These are phyloP conservation scores for Candida hungchunana DNA, from an alignment of 805 yeast species.

Conservation along the genomic window DNA sequence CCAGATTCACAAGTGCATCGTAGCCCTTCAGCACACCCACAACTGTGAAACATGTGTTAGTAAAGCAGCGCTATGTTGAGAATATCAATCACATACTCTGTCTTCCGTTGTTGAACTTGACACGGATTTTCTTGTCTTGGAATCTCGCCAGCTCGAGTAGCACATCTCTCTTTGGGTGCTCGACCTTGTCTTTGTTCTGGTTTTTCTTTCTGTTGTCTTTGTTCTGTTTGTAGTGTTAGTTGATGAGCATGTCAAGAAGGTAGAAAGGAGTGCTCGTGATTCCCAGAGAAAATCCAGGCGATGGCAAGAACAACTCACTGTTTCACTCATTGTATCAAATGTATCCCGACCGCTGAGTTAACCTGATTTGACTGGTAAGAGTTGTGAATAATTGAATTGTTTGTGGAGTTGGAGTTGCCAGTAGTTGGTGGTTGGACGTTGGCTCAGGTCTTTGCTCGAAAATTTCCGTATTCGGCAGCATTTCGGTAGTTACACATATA, in stretches of 20 bases:
- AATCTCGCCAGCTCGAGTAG: conserved; percentile 76
- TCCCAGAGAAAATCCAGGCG: not conserved
- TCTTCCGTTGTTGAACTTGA: conserved; percentile 83
- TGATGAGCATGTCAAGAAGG: too few species aligned
- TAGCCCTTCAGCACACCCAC: conserved; percentile 82
- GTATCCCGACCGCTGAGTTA: too few species aligned
- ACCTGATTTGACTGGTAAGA: too few species aligned
- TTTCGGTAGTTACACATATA: not conserved
- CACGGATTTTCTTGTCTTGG: conserved; percentile 66
- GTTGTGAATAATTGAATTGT: too few species aligned
- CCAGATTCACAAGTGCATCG: conserved; percentile 77
- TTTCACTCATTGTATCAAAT: too few species aligned
- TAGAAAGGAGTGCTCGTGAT: not conserved
- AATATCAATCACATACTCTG: conserved; percentile 33
- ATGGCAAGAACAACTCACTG: not conserved
- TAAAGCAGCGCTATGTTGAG: not conserved
- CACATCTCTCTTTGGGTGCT: conserved; percentile 80
- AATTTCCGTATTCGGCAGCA: conserved; percentile 2
- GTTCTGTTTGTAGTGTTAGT: conserved; percentile 15
- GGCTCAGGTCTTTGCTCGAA: too few species aligned
- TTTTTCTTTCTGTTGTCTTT: conserved; percentile 17
- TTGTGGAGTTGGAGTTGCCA: too few species aligned
- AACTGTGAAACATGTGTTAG: conserved; percentile 14
- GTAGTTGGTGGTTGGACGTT: too few species aligned
- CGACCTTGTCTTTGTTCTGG: conserved; percentile 44